Conservation (phyloP, 371 early-diverging fungal genomes). For the Cokeromyces recurvatus region DNA sequence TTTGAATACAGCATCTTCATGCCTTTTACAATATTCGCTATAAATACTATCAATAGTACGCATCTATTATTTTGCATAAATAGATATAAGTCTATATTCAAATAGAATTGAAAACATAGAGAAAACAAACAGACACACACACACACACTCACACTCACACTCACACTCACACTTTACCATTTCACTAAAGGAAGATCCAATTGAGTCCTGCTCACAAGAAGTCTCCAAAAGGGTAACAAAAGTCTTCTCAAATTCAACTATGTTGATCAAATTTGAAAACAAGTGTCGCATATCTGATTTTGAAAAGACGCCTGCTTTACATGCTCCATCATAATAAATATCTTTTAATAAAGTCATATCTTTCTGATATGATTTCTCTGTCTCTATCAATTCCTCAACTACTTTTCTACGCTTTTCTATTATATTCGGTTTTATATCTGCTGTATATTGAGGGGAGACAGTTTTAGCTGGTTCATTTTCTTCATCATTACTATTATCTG, state of each 20-base stretch:
- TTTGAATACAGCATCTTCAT: slow-evolving; percentile 61
- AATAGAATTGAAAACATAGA: no score
- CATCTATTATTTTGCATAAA: no score
- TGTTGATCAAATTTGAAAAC: slow-evolving; percentile 62
- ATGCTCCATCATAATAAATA: slow-evolving; percentile 59
- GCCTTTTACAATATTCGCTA: slow-evolving; percentile 73
- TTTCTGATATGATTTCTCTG: slow-evolving; percentile 61
- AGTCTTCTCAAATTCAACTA: slow-evolving; percentile 50
- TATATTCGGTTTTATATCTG: no score
- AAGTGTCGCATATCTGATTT: slow-evolving; percentile 53
- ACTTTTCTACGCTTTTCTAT: slow-evolving; percentile 45
- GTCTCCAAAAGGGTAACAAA: slow-evolving; percentile 37
- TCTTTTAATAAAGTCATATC: slow-evolving; percentile 70
- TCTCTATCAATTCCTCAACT: slow-evolving; percentile 64
- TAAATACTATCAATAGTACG: slow-evolving; percentile 56
- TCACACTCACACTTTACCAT: slow-evolving; percentile 32
- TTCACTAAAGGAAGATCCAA: slow-evolving; percentile 58
- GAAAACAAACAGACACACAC: background rate
- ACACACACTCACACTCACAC: background rate
- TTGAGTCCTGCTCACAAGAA: slow-evolving; percentile 11
- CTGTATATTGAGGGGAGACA: slow-evolving; percentile 16
- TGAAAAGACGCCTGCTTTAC: slow-evolving; percentile 29
- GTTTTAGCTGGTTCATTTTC: background rate
- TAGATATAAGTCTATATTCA: no score
- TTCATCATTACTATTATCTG: background rate